These are phyloP conservation scores for Neofusicoccum kwambonambiense DNA, from an alignment of 2,329 filamentous ascomycete species.

Conservation along the genomic window DNA sequence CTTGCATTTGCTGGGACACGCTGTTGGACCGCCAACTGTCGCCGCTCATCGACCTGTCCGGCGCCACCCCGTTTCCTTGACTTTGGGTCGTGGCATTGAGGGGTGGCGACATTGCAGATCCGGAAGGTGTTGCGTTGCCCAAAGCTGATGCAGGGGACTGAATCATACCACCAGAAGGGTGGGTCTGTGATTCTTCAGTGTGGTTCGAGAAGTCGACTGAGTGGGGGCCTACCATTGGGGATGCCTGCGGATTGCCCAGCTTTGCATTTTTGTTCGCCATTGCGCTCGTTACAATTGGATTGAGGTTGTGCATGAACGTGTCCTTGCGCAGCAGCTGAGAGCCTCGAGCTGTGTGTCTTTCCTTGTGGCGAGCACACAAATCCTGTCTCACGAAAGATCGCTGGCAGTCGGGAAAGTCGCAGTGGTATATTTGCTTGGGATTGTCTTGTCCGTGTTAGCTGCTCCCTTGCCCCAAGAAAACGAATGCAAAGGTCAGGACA, in stretches of 20 bases:
- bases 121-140: slow-evolving; percentile 20
- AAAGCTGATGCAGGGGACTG: slow-evolving; percentile 32
- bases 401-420: slow-evolving; percentile 87
- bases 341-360: slow-evolving; percentile 59
- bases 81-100: slow-evolving; percentile 21
- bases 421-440: slow-evolving; percentile 91
- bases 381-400: slow-evolving; percentile 92
- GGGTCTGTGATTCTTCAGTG: background rate
- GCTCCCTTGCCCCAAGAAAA: slow-evolving; percentile 13
- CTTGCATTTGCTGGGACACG: slow-evolving; percentile 18
- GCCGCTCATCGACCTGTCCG: slow-evolving; percentile 33
- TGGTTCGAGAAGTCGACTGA: background rate
- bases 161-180: background rate
- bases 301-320: slow-evolving; percentile 56
- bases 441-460: slow-evolving; percentile 58
- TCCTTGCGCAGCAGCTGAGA: slow-evolving; percentile 73
- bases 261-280: slow-evolving; percentile 27
- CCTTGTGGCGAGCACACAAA: slow-evolving; percentile 68
- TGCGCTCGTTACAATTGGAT: slow-evolving; percentile 39
- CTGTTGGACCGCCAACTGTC: slow-evolving; percentile 32
- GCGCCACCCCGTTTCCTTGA: background rate
- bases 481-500: background rate
- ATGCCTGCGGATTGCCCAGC: slow-evolving; percentile 24
- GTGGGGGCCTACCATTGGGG: slow-evolving; percentile 25
- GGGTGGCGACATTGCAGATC: slow-evolving; percentile 36